A percentile compares a stretch with the other conserved stretches of the same genome.
phyloP scores from a whole-genome alignment of 2,329 filamentous ascomycete genomes.

The Trichoderma aggressivum region DNA sequence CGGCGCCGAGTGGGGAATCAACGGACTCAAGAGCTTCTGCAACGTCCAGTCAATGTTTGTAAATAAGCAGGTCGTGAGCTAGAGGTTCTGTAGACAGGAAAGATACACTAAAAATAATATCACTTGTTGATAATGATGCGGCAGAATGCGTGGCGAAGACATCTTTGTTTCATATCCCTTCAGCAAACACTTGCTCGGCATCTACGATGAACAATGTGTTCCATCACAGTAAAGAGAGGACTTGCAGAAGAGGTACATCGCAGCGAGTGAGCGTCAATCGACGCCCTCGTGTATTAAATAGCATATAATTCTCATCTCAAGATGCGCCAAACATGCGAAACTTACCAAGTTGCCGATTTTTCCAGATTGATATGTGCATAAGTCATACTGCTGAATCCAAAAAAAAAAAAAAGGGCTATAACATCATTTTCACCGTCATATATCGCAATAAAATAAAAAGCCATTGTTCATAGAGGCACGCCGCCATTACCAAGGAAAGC shows the following conservation, averaged over 20 bases:
- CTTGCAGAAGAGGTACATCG: not conserved
- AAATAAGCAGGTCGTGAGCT: not conserved
- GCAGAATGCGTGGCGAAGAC: not conserved
- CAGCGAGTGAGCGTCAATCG: not conserved
- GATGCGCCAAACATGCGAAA: not conserved
- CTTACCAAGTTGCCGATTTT: not conserved
- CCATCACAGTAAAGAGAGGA: not conserved
- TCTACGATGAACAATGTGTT: not conserved
- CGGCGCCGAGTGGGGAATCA: conserved; percentile 34
- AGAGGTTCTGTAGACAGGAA: not conserved
- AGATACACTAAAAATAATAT: not conserved
- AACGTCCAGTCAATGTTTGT: conserved; percentile 7
- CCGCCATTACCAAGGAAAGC: conserved; percentile 1
- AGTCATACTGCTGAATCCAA: not conserved
- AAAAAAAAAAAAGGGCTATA: not conserved
- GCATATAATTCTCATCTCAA: not conserved
- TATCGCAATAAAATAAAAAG: not conserved
- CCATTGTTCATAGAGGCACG: not conserved
- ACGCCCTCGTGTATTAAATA: not conserved
- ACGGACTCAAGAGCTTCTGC: conserved; percentile 10
- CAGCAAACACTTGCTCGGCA: not conserved
- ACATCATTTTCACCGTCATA: not conserved
- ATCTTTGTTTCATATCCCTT: not conserved
- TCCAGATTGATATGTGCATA: not conserved
- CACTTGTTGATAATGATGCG: not conserved